Percentiles rank a stretch among this genome's conserved stretches.
Conservation (phyloP, 257 asterid genomes). For the Solanum rostratum region DNA sequence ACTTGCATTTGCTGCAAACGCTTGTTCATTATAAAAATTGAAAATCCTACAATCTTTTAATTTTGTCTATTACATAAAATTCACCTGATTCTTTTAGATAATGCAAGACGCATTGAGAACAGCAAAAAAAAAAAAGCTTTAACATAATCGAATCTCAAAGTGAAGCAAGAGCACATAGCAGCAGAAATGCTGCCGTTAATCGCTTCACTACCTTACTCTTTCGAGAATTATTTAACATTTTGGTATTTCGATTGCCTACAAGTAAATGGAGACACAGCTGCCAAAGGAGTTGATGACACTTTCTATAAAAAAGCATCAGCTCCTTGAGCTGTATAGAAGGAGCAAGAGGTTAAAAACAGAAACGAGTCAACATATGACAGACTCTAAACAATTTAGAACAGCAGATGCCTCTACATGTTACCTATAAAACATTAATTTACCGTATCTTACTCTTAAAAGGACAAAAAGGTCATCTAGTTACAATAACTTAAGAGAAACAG, state of each 20-base stretch:
- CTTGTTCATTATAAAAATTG: no score
- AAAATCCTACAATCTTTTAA: no score
- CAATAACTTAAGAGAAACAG: background rate
- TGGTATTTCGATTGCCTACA: background rate
- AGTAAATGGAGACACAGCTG: background rate
- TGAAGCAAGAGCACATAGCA: no score
- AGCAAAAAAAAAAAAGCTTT: no score
- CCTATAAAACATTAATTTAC: background rate
- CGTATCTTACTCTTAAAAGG: background rate
- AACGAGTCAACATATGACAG: background rate
- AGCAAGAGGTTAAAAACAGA: background rate
- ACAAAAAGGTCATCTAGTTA: background rate
- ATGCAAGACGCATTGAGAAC: no score
- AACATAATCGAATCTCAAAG: no score
- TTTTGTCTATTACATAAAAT: no score
- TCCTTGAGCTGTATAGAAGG: background rate
- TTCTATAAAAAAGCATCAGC: background rate
- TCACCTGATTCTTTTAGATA: no score
- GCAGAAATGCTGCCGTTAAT: background rate
- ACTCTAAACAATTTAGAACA: background rate
- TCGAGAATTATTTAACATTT: background rate
- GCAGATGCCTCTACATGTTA: background rate
- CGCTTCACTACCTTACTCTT: background rate
- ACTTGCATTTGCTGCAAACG: no score
- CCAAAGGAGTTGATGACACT: background rate